Conservation (phyloP, 1,139 yeast species). For the Candida glucosophila region DNA sequence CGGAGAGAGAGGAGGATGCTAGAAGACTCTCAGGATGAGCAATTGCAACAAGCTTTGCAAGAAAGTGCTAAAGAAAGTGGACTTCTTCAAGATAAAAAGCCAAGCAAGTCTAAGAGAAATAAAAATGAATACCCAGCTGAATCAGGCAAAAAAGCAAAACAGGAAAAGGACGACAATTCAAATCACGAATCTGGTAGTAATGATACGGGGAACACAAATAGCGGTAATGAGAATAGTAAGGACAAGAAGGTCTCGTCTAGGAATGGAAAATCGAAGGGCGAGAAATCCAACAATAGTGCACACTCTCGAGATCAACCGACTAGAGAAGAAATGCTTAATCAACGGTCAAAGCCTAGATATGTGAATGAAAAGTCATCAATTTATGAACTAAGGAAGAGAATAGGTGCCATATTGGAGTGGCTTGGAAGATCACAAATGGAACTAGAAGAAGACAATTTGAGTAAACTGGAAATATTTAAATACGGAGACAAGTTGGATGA, state of each 20-base stretch:
- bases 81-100: slow-evolving; percentile 6
- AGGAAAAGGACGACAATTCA: slow-evolving; percentile 3
- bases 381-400: slow-evolving; percentile 77
- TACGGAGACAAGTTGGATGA: slow-evolving; percentile 17
- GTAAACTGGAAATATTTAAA: slow-evolving; percentile 41
- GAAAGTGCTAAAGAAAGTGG: slow-evolving; percentile 52
- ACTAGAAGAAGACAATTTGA: slow-evolving; percentile 58
- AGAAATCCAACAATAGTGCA: slow-evolving; percentile 5
- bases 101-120: slow-evolving; percentile 13
- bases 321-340: slow-evolving; percentile 40
- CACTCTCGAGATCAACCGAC: slow-evolving; percentile 9
- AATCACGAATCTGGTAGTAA: slow-evolving; percentile 4
- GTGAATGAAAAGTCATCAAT: slow-evolving; percentile 70
- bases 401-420: slow-evolving; percentile 86
- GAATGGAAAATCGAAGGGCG: slow-evolving; percentile 7
- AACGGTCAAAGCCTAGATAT: slow-evolving; percentile 72
- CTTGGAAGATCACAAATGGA: slow-evolving; percentile 79
- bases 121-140: slow-evolving; percentile 11
- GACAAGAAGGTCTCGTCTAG: slow-evolving; percentile 6
- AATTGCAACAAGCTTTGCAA: slow-evolving; percentile 59
- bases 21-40: slow-evolving; percentile 58
- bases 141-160: slow-evolving; percentile 3
- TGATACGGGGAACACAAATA: slow-evolving; percentile 6
- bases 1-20: slow-evolving; percentile 27
- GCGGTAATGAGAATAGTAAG: slow-evolving; percentile 7